These are phyloP conservation scores for Cyberlindnera meyerae DNA, from an alignment of 805 yeast genomes.

Conservation along the genomic window DNA sequence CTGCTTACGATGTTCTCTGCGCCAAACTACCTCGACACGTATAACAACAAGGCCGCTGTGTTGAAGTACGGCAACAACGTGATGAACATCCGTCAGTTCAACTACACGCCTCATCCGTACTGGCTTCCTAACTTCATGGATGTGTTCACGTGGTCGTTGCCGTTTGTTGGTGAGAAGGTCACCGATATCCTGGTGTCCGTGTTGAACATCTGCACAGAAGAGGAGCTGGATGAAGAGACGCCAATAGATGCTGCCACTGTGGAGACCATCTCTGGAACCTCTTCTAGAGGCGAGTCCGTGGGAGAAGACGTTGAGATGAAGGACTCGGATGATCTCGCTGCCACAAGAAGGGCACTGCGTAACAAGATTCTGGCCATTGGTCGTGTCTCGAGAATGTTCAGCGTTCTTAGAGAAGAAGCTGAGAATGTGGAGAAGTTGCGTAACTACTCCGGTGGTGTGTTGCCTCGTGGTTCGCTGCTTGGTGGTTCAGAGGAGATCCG, in stretches of 20 bases:
- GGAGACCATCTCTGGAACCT: constrained; percentile 5
- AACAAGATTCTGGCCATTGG: constrained; percentile 94
- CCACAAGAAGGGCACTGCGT: constrained; percentile 53
- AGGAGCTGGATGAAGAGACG: constrained; percentile 78
- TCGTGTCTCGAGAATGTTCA: constrained; percentile 90
- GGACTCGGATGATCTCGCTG: constrained; percentile 23
- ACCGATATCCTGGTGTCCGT: constrained; percentile 90
- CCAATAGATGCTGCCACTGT: constrained; percentile 34
- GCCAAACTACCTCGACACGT: constrained; percentile 89
- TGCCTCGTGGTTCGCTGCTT: constrained; percentile 83
- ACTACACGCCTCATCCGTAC: constrained; percentile 90
- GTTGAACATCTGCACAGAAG: constrained; percentile 91
- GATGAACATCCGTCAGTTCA: constrained; percentile 93
- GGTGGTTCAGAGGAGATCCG: constrained; percentile 80
- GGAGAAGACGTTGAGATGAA: constrained; percentile 19
- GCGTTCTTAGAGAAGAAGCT: constrained; percentile 79
- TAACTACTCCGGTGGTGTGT: constrained; percentile 61
- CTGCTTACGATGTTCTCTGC: constrained; percentile 90
- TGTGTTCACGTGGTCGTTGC: constrained; percentile 94
- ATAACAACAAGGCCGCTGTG: constrained; percentile 93
- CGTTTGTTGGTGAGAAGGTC: constrained; percentile 94
- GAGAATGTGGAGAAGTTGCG: constrained; percentile 81
- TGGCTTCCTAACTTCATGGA: constrained; percentile 97
- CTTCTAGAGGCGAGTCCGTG: constrained; percentile 8
- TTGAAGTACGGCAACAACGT: constrained; percentile 86